Base-by-base conservation (phyloP, 129 eudicot genomes). In the Saussurea involucrata region DNA sequence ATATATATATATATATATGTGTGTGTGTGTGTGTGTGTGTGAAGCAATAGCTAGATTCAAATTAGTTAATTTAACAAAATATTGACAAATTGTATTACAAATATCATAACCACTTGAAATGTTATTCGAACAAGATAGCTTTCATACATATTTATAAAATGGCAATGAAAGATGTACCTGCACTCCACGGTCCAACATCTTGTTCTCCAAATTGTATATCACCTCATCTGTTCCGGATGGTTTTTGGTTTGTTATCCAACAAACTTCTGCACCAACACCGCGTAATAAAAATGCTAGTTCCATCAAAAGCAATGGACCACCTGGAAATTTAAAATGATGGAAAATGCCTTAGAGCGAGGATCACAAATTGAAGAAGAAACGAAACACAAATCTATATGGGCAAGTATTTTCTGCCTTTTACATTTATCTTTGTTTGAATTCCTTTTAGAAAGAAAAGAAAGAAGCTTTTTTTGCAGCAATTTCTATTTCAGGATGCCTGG, bases 261-360 rank as follows among this genome's bases (percentile, higher is more conserved):
- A 85, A 78, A 93, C 98, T 66, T 92, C 89, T 53, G 97, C 83
- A 63, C 88, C 86, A 69, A 89, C 98, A 67, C 92, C 92, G 75
- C 98, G 89, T 37, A 93, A 81, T 49, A 93, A 76, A 63, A 90
- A 93, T 37, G 98, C 98, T 68, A 90, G 94, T 79, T 93, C 98
- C 97, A 93, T 93, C 42, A 93, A 83, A 74, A 93, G 87, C 80
- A 93, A 83, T 24, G 98, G 98, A 32, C 98, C 98, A 70, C 98
- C 98, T 93, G 73, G 12, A 68, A 11, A 63, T 20, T 58, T 58
- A 58, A 58, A 18, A 58, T 21, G 27, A 53, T 17, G 61, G 61
- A 58, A 55, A 58, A 58, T 58, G 27, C 27, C 12, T 60, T 22
- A 21, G 65, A 21, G 65, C 15, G 6, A 28, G 65, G 21, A 8